Base-by-base conservation (phyloP, 352 stramenopile genomes). In the Peronospora tabacina region DNA sequence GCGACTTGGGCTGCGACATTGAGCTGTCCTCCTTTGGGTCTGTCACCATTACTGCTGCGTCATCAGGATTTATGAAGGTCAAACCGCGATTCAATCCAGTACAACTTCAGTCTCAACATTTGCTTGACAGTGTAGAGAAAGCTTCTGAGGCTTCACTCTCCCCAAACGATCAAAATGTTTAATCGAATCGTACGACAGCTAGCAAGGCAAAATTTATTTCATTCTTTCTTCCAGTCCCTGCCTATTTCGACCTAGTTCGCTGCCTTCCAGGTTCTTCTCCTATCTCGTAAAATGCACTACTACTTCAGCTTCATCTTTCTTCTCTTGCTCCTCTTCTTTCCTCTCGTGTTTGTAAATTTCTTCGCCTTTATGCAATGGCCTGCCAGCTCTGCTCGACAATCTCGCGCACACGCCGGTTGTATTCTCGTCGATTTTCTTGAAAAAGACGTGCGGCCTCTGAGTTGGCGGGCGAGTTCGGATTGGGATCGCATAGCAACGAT, bases 331-430 rank as follows among this genome's bases (percentile, higher is more conserved):
- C 26, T 51, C 19, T 41, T 20, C 20, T 17, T 35, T 28, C 26
- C 29, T 20, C 26, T 53, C 30, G 38, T 38, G 26, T 30, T 55
- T 19, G 35, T 49, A 32, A n/a, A 15, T 12, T 45, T 13, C 26
- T 28, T 20, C 51, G 45, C 26, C 17, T 51, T 56, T 86, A 88
- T 44, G 76, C 74, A 43, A 90, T 71, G 13, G 75, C 92, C 32
- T 97, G 73, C 95, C 95, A 98, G 70, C 87, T 98, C 71, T 99
- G 89, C 66, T 99, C 96, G 42, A 99, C 96, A 68, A 98, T 98
- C 71, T 99, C 95, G 46, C 96, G 86, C 33, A 99, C 97, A 41
- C 96, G 91, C 24, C 95, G 87, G 77, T 99, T 98, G 79, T 99
- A 99, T 73, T 99, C 97, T 56, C 95, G 85, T 60, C 96, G 78